Conservation (phyloP, 73 alveolate species). For the Symbiodinium natans region DNA sequence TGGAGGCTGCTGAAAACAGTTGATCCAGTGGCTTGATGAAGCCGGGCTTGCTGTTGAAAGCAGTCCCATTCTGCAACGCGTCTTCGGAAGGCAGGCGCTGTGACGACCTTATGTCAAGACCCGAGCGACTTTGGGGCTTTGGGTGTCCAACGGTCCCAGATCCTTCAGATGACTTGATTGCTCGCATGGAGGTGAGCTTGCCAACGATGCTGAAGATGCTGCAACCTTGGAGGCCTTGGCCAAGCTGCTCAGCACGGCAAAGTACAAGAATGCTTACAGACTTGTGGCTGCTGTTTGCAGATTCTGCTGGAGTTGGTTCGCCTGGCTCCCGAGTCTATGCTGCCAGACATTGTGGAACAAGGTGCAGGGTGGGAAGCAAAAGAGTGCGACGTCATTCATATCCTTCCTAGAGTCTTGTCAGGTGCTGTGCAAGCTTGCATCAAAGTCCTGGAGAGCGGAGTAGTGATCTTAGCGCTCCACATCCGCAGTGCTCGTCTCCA, state of each 20-base stretch:
- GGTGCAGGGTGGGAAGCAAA: conserved; percentile 27
- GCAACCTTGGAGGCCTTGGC: conserved; percentile 41
- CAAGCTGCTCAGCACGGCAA: too few species aligned
- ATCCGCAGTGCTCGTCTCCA: not conserved
- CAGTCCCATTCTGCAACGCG: too few species aligned
- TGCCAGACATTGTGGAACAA: conserved; percentile 68
- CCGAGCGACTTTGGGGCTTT: not conserved
- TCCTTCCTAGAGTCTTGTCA: not conserved
- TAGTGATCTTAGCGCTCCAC: not conserved
- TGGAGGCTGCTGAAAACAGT: conserved; percentile 54
- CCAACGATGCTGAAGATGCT: conserved; percentile 46
- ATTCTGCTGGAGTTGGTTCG: conserved; percentile 74
- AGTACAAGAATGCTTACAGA: not conserved
- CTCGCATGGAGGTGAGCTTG: conserved; percentile 23
- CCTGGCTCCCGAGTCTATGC: conserved; percentile 75
- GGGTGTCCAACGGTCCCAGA: not conserved
- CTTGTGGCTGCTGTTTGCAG: not conserved
- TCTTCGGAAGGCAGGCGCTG: not conserved
- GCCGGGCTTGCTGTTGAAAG: too few species aligned
- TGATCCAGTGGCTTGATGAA: too few species aligned
- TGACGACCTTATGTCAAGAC: conserved; percentile 21
- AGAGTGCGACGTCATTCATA: too few species aligned
- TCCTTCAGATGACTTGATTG: not conserved
- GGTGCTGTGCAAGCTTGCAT: conserved; percentile 72
- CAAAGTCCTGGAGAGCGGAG: conserved; percentile 52